Evolutionary conservation across 352 stramenopile genomes (phyloP).

Genomic region (Phytophthora multivora): DNA sequence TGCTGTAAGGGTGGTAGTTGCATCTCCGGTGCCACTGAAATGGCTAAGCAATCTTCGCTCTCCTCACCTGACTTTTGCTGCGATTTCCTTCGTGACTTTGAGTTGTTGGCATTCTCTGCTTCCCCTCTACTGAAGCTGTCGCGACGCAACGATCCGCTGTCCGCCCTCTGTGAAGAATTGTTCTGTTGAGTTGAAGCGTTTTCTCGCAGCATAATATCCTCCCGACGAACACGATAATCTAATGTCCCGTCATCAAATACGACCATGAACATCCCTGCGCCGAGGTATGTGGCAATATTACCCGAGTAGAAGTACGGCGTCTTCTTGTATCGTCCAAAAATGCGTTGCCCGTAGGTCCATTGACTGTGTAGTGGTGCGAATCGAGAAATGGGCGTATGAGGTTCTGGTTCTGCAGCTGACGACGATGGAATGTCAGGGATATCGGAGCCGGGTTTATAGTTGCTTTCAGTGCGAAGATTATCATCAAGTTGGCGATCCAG

Average conservation of each 20-base stretch:
- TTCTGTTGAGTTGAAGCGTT: no score
- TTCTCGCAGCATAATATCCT: constrained; percentile 67
- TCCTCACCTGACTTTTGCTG: constrained; percentile 1
- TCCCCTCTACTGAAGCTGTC: constrained; percentile 8
- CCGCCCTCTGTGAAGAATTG: constrained; percentile 1
- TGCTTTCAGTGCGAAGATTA: not conserved
- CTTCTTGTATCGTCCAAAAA: constrained; percentile 73
- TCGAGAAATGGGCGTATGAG: constrained; percentile 5
- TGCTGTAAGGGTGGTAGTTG: constrained; percentile 24
- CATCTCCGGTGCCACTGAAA: constrained; percentile 16
- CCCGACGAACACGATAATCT: constrained; percentile 68
- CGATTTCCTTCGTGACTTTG: constrained; percentile 6
- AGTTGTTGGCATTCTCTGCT: not conserved
- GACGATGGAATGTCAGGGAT: not conserved
- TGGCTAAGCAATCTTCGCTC: not conserved
- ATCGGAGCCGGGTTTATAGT: not conserved
- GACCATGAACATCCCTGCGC: constrained; percentile 72
- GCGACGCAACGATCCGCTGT: constrained; percentile 7
- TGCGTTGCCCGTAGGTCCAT: constrained; percentile 65
- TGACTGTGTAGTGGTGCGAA: constrained; percentile 62
- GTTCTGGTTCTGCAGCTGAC: not conserved
- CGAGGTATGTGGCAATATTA: constrained; percentile 79
- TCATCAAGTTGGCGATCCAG: constrained; percentile 2
- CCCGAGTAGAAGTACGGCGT: constrained; percentile 82
- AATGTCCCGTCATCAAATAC: constrained; percentile 80